These are phyloP conservation scores for Jackrogersella minutella DNA, from an alignment of 495 filamentous ascomycete species.

Conservation along the genomic window DNA sequence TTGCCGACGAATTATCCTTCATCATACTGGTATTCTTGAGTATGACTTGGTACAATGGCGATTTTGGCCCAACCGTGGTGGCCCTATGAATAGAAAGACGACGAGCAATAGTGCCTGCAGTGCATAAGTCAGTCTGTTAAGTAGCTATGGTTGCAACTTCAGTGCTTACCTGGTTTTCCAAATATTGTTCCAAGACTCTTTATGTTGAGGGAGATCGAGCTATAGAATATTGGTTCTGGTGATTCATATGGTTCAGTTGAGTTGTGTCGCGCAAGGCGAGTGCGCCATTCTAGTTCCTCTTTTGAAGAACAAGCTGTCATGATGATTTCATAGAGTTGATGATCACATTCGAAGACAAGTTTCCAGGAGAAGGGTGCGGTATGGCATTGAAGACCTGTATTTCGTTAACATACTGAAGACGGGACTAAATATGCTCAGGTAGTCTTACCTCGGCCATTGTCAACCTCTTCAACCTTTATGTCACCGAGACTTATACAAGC, in stretches of 20 bases:
- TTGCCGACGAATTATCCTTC: conserved; percentile 56
- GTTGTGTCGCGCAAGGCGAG: conserved; percentile 55
- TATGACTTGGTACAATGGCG: conserved; percentile 74
- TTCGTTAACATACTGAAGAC: conserved; percentile 8
- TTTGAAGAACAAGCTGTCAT: conserved; percentile 85
- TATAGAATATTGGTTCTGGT: conserved; percentile 59
- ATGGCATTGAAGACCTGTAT: conserved; percentile 81
- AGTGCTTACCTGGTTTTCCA: conserved; percentile 64
- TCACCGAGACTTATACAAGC: conserved; percentile 76
- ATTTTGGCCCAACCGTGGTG: conserved; percentile 69
- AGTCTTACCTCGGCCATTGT: conserved; percentile 81
- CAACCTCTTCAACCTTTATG: conserved; percentile 74
- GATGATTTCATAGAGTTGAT: conserved; percentile 83
- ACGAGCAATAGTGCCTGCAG: conserved; percentile 70
- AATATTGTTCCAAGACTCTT: conserved; percentile 77
- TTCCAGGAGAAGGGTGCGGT: conserved; percentile 92
- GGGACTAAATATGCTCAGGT: background rate
- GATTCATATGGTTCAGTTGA: conserved; percentile 54
- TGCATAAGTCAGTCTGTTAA: conserved; percentile 11
- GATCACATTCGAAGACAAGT: conserved; percentile 79
- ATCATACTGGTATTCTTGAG: conserved; percentile 87
- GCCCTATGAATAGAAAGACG: conserved; percentile 83
- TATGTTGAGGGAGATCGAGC: conserved; percentile 71
- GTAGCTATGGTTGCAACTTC: too few species aligned
- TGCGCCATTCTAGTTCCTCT: conserved; percentile 83